Percentiles rank a stretch among this genome's conserved stretches.
Evolutionary conservation across 805 yeast species (phyloP).

Genomic region (Hanseniaspora meyeri): DNA sequence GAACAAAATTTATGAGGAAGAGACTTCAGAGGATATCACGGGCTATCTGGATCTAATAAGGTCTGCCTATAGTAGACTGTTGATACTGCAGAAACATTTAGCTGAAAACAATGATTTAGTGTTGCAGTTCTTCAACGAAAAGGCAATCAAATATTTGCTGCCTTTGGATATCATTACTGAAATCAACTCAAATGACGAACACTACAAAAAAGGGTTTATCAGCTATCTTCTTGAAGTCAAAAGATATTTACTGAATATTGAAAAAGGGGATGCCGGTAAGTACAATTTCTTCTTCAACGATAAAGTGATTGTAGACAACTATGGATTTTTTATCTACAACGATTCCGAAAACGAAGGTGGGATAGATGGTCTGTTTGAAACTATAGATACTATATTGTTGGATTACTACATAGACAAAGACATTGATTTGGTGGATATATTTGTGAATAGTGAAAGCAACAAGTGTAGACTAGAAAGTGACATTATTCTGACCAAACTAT

Average conservation of each 20-base stretch:
- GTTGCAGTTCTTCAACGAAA: conserved; percentile 2
- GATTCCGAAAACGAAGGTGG: conserved; percentile 22
- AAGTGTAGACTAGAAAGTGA: conserved; percentile 30
- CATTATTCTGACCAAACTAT: conserved; percentile 23
- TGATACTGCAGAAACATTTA: background rate
- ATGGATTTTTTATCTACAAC: conserved; percentile 24
- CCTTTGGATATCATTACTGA: conserved; percentile 3
- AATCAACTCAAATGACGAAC: background rate
- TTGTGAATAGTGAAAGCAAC: conserved; percentile 23
- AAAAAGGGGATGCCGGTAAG: conserved; percentile 14
- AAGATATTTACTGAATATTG: conserved; percentile 30
- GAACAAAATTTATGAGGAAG: conserved; percentile 1
- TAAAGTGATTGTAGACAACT: conserved; percentile 18
- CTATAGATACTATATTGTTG: conserved; percentile 46
- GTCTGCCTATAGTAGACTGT: conserved; percentile 2
- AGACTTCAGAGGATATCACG: background rate
- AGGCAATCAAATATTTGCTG: conserved; percentile 6
- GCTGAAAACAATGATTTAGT: background rate
- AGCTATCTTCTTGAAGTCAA: conserved; percentile 40
- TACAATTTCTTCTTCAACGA: conserved; percentile 19
- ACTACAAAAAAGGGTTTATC: conserved; percentile 24
- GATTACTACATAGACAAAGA: conserved; percentile 41
- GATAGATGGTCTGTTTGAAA: conserved; percentile 25
- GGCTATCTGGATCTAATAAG: conserved; percentile 7
- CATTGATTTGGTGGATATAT: conserved; percentile 44